Base-by-base conservation (phyloP, 345 rosid species). In the Ceriops tagal region DNA sequence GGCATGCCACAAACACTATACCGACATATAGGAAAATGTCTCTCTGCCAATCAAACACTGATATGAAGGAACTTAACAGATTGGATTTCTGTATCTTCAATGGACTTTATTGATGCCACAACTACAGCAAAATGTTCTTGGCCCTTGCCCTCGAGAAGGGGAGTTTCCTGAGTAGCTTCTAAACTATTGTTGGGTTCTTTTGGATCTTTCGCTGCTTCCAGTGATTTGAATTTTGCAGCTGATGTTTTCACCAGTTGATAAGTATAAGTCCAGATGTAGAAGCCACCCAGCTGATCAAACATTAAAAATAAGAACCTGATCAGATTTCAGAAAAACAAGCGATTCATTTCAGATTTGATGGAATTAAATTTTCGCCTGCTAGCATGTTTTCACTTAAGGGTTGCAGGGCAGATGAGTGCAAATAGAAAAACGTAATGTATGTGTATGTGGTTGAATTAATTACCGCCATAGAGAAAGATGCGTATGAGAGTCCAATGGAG, bases 401-500 rank as follows among this genome's bases (percentile, higher is more conserved):
- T 24, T 56, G 2, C 59, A 56, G 31, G 28, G 28, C 18, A 56
- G 59, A 21, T 56, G 16, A 56, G 49, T 43, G 49, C 18, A 43
- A 43, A 43, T 13, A 43, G 16, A 43, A 11, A 43, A 15, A 15
- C 49, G 15, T 43, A 13, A 43, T 43, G 19, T 43, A 43, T 1
- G 1, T 43, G 19, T 43, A 43, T 1, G 1, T 15, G 26, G 26
- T 13, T 11, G 8, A 9, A 4, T 18, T 37, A 65, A 78, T 68
- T 88, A 93, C 99, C 84, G 97, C 99, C 97, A 92, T 92, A 49
- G 99, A 95, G 83, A 92, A 90, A 61, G 99, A 92, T 0, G 97
- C 96, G 21, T 95, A 92, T 2, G 99, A 95, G 43, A 95, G 86
- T 6, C 93, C 98, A 0, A 79, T 67, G 22, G 88, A 58, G 65